A percentile compares a stretch with the other conserved stretches of the same genome.
These are phyloP conservation scores for Epichloe baconii DNA, from an alignment of 2,329 filamentous ascomycete genomes.

Conservation along the genomic window DNA sequence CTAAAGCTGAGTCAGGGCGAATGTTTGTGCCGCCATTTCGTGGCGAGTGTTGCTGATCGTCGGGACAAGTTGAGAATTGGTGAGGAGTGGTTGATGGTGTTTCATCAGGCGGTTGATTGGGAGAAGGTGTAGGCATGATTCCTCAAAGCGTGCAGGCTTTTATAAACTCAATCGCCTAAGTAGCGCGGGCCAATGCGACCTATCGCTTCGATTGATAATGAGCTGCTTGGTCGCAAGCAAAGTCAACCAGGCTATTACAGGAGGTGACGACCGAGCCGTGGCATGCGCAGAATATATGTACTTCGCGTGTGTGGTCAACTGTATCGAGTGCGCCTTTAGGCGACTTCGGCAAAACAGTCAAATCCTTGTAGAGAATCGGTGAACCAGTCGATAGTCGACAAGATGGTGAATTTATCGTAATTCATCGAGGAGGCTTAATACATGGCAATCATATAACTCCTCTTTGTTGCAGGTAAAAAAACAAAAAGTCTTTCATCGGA, in stretches of 20 bases:
- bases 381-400: conserved; percentile 1
- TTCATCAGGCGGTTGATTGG: conserved; percentile 24
- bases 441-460: neutral
- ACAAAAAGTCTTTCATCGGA: neutral
- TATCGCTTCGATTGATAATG: neutral
- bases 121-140: conserved; percentile 34
- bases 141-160: neutral
- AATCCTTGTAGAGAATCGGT: neutral
- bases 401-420: neutral
- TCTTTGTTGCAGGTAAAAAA: neutral
- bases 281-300: neutral
- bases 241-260: neutral
- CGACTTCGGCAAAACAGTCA: neutral
- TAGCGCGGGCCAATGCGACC: neutral
- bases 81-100: conserved; percentile 24
- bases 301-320: neutral
- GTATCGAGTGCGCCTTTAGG: neutral
- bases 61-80: conserved; percentile 30
- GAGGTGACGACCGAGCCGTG: too few species aligned
- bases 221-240: neutral
- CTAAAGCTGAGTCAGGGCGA: conserved; percentile 10
- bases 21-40: conserved; percentile 12
- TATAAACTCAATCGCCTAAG: neutral
- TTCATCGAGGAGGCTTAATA: conserved; percentile 1
- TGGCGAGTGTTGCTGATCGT: conserved; percentile 22